phyloP scores from a whole-genome alignment of 257 asterid species.

The Solanum infundibuliforme region DNA sequence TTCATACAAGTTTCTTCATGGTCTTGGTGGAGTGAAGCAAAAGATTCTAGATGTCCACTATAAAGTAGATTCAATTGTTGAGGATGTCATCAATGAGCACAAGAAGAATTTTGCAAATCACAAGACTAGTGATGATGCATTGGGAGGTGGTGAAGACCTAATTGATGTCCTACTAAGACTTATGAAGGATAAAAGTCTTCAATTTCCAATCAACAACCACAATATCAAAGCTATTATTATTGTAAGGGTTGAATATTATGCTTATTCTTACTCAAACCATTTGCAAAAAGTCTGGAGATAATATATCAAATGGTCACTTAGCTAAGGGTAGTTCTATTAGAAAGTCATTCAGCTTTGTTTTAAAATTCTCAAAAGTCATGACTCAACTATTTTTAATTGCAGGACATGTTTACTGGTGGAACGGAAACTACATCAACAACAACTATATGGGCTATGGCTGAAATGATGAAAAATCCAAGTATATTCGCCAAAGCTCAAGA shows the following conservation, averaged over 20 bases:
- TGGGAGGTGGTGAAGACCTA: neutral
- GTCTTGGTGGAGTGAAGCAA: neutral
- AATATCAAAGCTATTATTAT: neutral
- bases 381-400: neutral
- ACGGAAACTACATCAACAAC: neutral
- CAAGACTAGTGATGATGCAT: neutral
- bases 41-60: neutral
- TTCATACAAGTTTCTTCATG: neutral
- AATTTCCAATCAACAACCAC: neutral
- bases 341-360: neutral
- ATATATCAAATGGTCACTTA: neutral
- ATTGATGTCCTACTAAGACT: neutral
- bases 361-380: too few relatives aligned
- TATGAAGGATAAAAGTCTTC: neutral
- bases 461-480: neutral
- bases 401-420: neutral
- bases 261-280: neutral
- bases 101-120: neutral
- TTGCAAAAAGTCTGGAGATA: neutral
- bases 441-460: neutral
- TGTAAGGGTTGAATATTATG: neutral
- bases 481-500: neutral
- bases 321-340: neutral
- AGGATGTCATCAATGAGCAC: neutral
- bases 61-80: neutral